phyloP scores from a whole-genome alignment of 139 green algal species.

The Volvox reticuliferus region DNA sequence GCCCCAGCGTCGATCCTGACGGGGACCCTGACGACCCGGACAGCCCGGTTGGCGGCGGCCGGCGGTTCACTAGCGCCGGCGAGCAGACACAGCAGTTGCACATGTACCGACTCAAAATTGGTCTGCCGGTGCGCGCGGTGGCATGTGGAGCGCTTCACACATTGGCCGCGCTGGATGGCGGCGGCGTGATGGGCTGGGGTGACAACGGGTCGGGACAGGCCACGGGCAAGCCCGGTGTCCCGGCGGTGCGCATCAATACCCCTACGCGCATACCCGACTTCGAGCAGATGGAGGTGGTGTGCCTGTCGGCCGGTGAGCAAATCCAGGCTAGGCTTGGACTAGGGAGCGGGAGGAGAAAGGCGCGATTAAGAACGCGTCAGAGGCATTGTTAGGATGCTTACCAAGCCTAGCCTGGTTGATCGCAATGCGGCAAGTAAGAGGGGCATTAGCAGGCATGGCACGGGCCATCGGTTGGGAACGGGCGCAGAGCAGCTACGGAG shows the following conservation, averaged over 20 bases:
- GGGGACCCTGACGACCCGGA: background rate
- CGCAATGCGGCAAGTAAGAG: too few species aligned
- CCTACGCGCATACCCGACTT: background rate
- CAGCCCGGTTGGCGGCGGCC: background rate
- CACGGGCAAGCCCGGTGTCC: background rate
- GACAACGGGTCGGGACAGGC: constrained; percentile 52
- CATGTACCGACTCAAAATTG: constrained; percentile 38
- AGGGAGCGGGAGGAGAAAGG: too few species aligned
- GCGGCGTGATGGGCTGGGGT: constrained; percentile 56
- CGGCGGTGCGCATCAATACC: background rate
- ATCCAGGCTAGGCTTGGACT: too few species aligned
- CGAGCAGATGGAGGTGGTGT: background rate
- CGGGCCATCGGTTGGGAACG: too few species aligned
- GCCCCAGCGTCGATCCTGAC: background rate
- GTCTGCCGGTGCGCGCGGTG: constrained; percentile 39
- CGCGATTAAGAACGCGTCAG: too few species aligned
- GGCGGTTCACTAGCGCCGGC: background rate
- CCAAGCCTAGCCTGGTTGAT: too few species aligned
- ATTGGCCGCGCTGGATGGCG: constrained; percentile 38
- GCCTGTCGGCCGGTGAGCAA: background rate
- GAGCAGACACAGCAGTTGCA: constrained; percentile 3
- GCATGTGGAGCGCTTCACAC: constrained; percentile 59
- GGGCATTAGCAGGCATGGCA: too few species aligned
- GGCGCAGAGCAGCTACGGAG: too few species aligned
- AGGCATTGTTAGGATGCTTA: too few species aligned